Evolutionary conservation across 73 alveolate species (phyloP).

Genomic region (Uronychia binucleata): DNA sequence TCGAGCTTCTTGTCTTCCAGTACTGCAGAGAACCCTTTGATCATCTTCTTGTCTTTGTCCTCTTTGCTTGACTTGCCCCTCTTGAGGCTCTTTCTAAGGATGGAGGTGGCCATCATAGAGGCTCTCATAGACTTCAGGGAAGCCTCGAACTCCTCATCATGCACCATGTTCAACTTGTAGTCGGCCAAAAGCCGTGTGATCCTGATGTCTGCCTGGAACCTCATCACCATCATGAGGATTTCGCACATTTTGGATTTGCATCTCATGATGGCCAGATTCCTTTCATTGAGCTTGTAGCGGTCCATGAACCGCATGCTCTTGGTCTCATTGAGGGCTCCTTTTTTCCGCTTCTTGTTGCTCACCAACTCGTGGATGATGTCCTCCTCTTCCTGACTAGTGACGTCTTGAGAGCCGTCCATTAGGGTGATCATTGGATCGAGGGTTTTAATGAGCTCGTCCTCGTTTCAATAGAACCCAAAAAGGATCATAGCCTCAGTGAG

Average conservation of each 20-base stretch:
- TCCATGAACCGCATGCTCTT: background rate
- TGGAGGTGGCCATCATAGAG: background rate
- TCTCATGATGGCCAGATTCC: constrained; percentile 10
- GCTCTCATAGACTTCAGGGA: background rate
- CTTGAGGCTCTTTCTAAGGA: background rate
- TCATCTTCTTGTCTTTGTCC: background rate
- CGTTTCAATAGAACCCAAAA: constrained; percentile 31
- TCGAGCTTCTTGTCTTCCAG: constrained; percentile 24
- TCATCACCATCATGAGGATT: constrained; percentile 30
- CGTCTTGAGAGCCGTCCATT: constrained; percentile 41
- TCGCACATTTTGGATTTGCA: constrained; percentile 43
- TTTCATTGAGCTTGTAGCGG: constrained; percentile 17
- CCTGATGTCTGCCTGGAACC: constrained; percentile 28
- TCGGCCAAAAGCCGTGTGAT: constrained; percentile 7
- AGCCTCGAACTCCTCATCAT: background rate
- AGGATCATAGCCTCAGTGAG: constrained; percentile 15
- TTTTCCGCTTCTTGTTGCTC: background rate
- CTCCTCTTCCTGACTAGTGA: background rate
- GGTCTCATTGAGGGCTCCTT: background rate
- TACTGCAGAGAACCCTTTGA: background rate
- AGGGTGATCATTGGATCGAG: constrained; percentile 44
- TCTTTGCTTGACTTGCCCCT: background rate
- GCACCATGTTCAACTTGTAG: background rate
- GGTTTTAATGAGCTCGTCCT: constrained; percentile 29
- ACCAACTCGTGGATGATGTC: background rate